These are phyloP conservation scores for Usnea hakonensis DNA, from an alignment of 495 filamentous ascomycete species.

Conservation along the genomic window DNA sequence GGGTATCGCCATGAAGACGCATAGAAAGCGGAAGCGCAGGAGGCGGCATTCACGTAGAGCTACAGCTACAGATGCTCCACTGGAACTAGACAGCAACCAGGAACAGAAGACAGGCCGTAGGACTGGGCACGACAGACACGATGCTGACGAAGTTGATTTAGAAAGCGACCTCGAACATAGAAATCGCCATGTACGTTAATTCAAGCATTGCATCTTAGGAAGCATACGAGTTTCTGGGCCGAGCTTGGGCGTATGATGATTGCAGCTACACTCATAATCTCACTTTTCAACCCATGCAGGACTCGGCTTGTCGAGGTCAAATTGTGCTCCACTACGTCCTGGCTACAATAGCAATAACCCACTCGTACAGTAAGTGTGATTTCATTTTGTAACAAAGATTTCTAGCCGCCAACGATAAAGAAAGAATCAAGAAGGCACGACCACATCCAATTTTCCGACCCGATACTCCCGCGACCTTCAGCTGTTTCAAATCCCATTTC, in stretches of 20 bases:
- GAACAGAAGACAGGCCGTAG: not conserved
- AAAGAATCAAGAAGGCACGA: not conserved
- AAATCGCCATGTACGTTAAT: not conserved
- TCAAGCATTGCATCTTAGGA: not conserved
- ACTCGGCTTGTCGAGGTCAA: not conserved
- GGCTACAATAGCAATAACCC: not conserved
- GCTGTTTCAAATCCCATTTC: not conserved
- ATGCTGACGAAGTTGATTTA: constrained; percentile 7
- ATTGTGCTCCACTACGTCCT: not conserved
- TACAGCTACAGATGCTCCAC: not conserved
- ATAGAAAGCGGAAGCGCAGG: constrained; percentile 16
- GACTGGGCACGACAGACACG: constrained; percentile 2
- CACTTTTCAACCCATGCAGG: not conserved
- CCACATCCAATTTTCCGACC: too few relatives aligned
- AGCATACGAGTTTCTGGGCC: not conserved
- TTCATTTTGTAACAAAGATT: not conserved
- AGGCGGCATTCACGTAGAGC: constrained; percentile 10
- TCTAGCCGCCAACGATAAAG: not conserved
- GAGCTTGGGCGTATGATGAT: not conserved
- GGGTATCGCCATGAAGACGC: constrained; percentile 28
- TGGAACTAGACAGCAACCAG: not conserved
- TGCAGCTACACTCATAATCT: not conserved
- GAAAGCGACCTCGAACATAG: constrained; percentile 6
- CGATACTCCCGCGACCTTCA: not conserved
- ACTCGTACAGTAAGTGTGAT: not conserved